These are phyloP conservation scores for Parastagonospora avenae DNA, from an alignment of 2,329 filamentous ascomycete genomes.

Conservation along the genomic window DNA sequence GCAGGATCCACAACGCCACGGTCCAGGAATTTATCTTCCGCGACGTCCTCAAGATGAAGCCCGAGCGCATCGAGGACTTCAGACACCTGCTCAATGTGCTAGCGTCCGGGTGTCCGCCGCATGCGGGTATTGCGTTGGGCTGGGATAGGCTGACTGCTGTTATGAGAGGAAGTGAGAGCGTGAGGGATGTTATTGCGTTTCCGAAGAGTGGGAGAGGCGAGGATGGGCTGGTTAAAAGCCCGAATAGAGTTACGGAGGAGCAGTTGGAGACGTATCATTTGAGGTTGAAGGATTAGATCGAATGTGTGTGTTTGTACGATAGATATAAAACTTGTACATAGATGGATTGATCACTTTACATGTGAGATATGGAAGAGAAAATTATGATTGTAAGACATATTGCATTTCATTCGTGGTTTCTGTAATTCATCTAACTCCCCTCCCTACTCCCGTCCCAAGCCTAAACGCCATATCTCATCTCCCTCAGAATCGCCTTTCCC, in stretches of 20 bases:
- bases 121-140: slow-evolving; percentile 90
- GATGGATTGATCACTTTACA: too few species aligned
- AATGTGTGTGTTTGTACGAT: not conserved
- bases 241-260: slow-evolving; percentile 68
- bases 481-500: slow-evolving; percentile 24
- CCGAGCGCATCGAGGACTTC: slow-evolving; percentile 77
- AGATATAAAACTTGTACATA: not conserved
- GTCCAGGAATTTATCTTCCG: slow-evolving; percentile 86
- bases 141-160: slow-evolving; percentile 87
- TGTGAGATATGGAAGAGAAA: not conserved
- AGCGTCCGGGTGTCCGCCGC: slow-evolving; percentile 85
- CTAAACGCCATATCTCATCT: slow-evolving; percentile 22
- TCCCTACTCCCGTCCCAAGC: not conserved
- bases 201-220: slow-evolving; percentile 92
- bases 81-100: slow-evolving; percentile 83
- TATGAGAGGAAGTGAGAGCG: slow-evolving; percentile 75
- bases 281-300: slow-evolving; percentile 21
- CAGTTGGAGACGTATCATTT: slow-evolving; percentile 66
- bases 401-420: not conserved
- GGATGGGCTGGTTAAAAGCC: slow-evolving; percentile 81
- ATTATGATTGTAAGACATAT: not conserved
- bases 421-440: not conserved
- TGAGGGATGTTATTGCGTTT: slow-evolving; percentile 95
- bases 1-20: slow-evolving; percentile 83
- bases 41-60: slow-evolving; percentile 78